Base-by-base conservation (phyloP, 768 basidiomycete genomes). In the Boletus reticuloceps region DNA sequence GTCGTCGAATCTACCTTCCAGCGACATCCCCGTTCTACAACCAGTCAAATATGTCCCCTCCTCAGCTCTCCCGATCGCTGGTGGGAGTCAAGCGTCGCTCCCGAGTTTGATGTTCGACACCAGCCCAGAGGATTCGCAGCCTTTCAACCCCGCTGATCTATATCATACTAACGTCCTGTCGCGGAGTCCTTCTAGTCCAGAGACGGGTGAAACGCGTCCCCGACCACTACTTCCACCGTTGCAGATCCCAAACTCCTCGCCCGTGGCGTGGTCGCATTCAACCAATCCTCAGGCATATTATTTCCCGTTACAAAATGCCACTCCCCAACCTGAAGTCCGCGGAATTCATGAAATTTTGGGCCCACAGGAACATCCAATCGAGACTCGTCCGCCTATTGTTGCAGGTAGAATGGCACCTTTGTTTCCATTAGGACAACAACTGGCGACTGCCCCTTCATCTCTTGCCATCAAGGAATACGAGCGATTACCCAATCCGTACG, bases 111-210 rank as follows among this genome's bases (percentile, higher is more conserved):
- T 27, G 37, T 54, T 50, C n/a, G 48, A 53, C 34, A 29, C 57
- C 17, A 38, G 32, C 31, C 10, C 46, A 16, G 53, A 40, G 17
- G 20, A 32, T 37, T 44, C 46, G 16, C 58, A 50, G 16, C 4
- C 46, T 40, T 59, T 58, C 47, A 38, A 29, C 31, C 44, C 58
- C 5, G 37, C 55, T n/a, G 63, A 61, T 50, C 43, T 64, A 22
- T 64, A 69, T 42, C 55, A 64, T 37, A 54, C 16, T 19, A 56
- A 58, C 46, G 50, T 64, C 42, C 45, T 45, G n/a, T 42, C 56
- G 11, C 31, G 40, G 13, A 27, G 10, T 27, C 47, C 41, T 16
- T 47, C 50, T 31, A 46, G 10, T 37, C 46, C 51, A 17, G 51
- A 58, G 32, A 9, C 20, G 13, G 10, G 42, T 31, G 46, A 27